Evolutionary conservation across 306 rosid species (phyloP).

Genomic region (Rosa rugosa): DNA sequence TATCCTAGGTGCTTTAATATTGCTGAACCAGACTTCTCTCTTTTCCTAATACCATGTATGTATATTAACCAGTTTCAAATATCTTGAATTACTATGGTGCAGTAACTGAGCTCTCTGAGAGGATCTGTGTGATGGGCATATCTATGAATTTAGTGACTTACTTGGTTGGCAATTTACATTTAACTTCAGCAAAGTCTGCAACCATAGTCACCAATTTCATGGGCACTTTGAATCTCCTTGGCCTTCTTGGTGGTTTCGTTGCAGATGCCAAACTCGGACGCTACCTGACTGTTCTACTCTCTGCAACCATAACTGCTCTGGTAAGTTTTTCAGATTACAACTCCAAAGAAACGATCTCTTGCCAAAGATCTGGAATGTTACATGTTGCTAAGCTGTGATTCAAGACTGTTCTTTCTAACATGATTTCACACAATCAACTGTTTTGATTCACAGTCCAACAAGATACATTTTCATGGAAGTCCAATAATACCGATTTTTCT

Average conservation of each 20-base stretch:
- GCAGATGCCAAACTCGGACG: slow-evolving; percentile 92
- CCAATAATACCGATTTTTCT: slow-evolving; percentile 10
- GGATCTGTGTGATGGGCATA: slow-evolving; percentile 87
- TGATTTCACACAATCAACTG: neutral
- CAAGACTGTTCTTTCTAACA: neutral
- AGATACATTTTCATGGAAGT: neutral
- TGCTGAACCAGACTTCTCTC: neutral
- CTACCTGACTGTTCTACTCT: slow-evolving; percentile 58
- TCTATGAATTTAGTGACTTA: slow-evolving; percentile 90
- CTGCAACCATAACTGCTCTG: slow-evolving; percentile 56
- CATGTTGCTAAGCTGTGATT: neutral
- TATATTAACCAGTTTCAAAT: neutral
- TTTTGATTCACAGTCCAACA: neutral
- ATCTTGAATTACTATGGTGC: slow-evolving; percentile 26
- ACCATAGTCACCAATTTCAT: slow-evolving; percentile 77
- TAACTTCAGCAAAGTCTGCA: slow-evolving; percentile 79
- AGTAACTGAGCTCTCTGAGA: slow-evolving; percentile 88
- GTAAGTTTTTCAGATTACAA: slow-evolving; percentile 35
- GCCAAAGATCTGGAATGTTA: neutral
- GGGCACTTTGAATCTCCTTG: slow-evolving; percentile 92
- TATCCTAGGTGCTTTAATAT: slow-evolving; percentile 60
- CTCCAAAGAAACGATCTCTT: neutral
- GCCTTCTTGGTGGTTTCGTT: slow-evolving; percentile 84
- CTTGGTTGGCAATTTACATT: slow-evolving; percentile 64
- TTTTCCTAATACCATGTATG: neutral